phyloP scores from a whole-genome alignment of 345 rosid genomes.

The Brassica incana region DNA sequence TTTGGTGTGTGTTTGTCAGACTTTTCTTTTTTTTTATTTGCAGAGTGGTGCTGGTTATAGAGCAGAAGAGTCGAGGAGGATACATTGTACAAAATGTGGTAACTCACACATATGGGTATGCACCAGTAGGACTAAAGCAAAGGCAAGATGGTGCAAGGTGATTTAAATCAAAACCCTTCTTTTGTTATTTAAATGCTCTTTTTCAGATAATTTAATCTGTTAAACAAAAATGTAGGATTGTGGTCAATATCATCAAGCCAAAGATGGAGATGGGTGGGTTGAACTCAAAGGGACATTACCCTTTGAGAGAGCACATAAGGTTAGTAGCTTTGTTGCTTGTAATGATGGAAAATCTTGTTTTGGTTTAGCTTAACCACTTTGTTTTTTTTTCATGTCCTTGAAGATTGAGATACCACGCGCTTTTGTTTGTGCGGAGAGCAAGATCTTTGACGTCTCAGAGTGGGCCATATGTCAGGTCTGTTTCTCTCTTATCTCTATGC shows the following conservation, averaged over 20 bases:
- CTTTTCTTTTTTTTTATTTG: slow-evolving; percentile 4
- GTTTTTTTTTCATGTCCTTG: slow-evolving; percentile 8
- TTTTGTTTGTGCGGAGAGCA: slow-evolving; percentile 99
- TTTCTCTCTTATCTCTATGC: slow-evolving; percentile 17
- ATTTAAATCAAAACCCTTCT: slow-evolving; percentile 13
- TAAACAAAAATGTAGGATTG: slow-evolving; percentile 63
- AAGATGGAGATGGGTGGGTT: slow-evolving; percentile 99
- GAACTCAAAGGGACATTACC: slow-evolving; percentile 91
- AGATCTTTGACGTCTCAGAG: slow-evolving; percentile 97
- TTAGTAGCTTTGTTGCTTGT: slow-evolving; percentile 26
- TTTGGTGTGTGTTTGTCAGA: slow-evolving; percentile 1
- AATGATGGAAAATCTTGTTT: neutral
- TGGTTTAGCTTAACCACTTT: slow-evolving; percentile 12
- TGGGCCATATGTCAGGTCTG: slow-evolving; percentile 99
- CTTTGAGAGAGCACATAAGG: slow-evolving; percentile 80
- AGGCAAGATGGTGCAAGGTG: slow-evolving; percentile 99
- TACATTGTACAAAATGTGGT: slow-evolving; percentile 95
- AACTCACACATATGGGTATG: slow-evolving; percentile 94
- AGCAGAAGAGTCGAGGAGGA: slow-evolving; percentile 92
- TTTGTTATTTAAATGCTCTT: neutral
- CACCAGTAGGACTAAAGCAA: slow-evolving; percentile 78
- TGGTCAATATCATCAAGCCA: slow-evolving; percentile 93
- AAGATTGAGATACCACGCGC: slow-evolving; percentile 98
- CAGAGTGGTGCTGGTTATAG: slow-evolving; percentile 65
- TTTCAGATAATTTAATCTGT: slow-evolving; percentile 12